These are phyloP conservation scores for Pythium phragmitis DNA, from an alignment of 352 stramenopile species.

Conservation along the genomic window DNA sequence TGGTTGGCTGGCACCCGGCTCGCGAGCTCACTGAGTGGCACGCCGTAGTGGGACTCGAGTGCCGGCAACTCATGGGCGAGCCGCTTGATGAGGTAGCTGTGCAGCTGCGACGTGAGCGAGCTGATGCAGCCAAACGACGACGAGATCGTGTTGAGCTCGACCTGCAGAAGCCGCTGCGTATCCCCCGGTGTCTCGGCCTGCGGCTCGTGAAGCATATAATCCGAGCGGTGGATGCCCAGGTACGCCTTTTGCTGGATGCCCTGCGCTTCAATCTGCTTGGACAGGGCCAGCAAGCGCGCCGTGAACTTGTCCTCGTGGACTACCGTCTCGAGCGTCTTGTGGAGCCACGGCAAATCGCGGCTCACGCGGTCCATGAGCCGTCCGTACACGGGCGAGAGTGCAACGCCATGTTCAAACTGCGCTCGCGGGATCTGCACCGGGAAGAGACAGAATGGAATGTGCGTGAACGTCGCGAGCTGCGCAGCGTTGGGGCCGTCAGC, in stretches of 20 bases:
- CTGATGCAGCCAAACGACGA: conserved; percentile 96
- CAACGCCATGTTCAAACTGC: conserved; percentile 66
- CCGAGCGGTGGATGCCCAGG: conserved; percentile 90
- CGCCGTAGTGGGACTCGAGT: conserved; percentile 53
- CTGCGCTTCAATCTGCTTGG: conserved; percentile 61
- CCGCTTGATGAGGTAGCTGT: conserved; percentile 71
- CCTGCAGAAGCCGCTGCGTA: conserved; percentile 84
- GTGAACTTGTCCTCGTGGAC: conserved; percentile 90
- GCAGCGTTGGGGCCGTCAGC: conserved; percentile 30
- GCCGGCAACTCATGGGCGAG: conserved; percentile 46
- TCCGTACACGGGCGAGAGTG: conserved; percentile 72
- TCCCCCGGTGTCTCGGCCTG: conserved; percentile 36
- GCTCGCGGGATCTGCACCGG: conserved; percentile 57
- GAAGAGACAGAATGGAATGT: conserved; percentile 76
- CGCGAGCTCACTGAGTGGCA: conserved; percentile 37
- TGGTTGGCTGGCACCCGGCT: conserved; percentile 58
- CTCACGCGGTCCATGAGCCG: conserved; percentile 79
- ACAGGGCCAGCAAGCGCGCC: conserved; percentile 71
- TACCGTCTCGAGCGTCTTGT: conserved; percentile 65
- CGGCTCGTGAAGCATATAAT: conserved; percentile 94
- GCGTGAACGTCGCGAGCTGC: conserved; percentile 53
- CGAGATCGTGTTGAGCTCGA: conserved; percentile 99
- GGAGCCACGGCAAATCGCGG: conserved; percentile 79
- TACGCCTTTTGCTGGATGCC: conserved; percentile 79
- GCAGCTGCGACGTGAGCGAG: conserved; percentile 89